These are phyloP conservation scores for Populus simonii DNA, from an alignment of 345 rosid genomes.

Conservation along the genomic window DNA sequence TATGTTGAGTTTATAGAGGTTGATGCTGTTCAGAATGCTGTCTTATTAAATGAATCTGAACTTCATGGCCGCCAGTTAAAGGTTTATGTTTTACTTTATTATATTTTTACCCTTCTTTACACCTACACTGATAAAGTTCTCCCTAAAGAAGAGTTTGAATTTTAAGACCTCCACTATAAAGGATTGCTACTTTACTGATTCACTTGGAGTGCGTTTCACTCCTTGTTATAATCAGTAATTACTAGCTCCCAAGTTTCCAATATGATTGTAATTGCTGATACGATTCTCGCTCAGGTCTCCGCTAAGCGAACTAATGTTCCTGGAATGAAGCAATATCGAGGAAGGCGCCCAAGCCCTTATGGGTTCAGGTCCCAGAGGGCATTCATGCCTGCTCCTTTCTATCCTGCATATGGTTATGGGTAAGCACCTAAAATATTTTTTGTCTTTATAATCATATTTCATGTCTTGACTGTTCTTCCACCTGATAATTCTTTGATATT, in stretches of 20 bases:
- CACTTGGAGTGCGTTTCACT: not conserved
- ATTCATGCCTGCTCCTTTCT: conserved; percentile 66
- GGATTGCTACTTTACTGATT: not conserved
- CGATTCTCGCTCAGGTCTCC: conserved; percentile 61
- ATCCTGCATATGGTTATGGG: conserved; percentile 78
- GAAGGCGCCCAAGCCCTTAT: conserved; percentile 64
- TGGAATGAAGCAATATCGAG: conserved; percentile 90
- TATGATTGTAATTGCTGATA: conserved; percentile 6
- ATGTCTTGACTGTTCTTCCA: not conserved
- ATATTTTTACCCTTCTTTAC: not conserved
- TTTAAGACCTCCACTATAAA: not conserved
- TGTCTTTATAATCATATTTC: not conserved
- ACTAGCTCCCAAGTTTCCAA: not conserved
- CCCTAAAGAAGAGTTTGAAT: not conserved
- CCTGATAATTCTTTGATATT: not conserved
- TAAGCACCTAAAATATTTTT: conserved; percentile 29
- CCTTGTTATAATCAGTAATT: not conserved
- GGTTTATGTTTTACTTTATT: conserved; percentile 37
- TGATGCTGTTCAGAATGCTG: conserved; percentile 93
- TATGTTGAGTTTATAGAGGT: conserved; percentile 93
- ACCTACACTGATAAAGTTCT: not conserved
- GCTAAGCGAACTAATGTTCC: conserved; percentile 95
- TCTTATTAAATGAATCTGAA: conserved; percentile 90
- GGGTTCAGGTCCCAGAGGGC: conserved; percentile 84
- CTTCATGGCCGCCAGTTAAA: conserved; percentile 95